Percentiles rank a stretch among this genome's conserved stretches.
Conservation (phyloP, 2,329 filamentous ascomycete genomes). For the Fonsecaea multimorphosa region DNA sequence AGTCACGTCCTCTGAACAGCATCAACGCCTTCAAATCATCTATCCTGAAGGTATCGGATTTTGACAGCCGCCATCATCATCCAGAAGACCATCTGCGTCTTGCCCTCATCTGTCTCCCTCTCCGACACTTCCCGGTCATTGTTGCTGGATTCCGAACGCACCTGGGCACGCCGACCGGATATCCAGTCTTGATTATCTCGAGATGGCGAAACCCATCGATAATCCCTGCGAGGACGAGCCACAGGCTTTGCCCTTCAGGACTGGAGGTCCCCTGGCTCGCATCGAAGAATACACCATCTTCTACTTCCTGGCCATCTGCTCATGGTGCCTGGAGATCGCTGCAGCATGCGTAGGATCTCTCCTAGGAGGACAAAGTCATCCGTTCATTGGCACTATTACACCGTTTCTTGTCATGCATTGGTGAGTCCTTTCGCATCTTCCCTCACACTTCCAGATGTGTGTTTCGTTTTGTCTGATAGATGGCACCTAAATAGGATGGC, state of each 20-base stretch:
- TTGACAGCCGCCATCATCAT: not conserved
- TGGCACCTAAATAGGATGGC: conserved; percentile 22
- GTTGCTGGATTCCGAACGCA: not conserved
- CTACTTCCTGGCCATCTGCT: conserved; percentile 30
- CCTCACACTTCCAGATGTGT: not conserved
- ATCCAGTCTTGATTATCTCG: not conserved
- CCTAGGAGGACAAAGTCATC: conserved; percentile 31
- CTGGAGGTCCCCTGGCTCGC: conserved; percentile 28
- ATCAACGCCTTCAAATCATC: not conserved
- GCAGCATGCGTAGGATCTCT: conserved; percentile 31
- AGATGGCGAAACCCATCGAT: conserved; percentile 31
- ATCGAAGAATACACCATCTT: conserved; percentile 33
- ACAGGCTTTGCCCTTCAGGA: conserved; percentile 24
- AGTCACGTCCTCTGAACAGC: not conserved
- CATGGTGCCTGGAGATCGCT: conserved; percentile 27
- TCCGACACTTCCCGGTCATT: too few species aligned
- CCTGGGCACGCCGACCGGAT: not conserved
- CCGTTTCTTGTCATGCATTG: conserved; percentile 28
- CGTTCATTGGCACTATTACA: conserved; percentile 29
- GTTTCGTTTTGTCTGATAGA: not conserved
- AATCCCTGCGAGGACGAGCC: conserved; percentile 28
- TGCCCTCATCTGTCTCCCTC: not conserved
- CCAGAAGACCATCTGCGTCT: not conserved
- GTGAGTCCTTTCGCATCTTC: conserved; percentile 13
- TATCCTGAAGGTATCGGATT: not conserved